Evolutionary conservation across 169 alveolate species (phyloP), one percentile per base, ranked within the genome.

Genomic region (Pseudocohnilembus persalinus): DNA sequence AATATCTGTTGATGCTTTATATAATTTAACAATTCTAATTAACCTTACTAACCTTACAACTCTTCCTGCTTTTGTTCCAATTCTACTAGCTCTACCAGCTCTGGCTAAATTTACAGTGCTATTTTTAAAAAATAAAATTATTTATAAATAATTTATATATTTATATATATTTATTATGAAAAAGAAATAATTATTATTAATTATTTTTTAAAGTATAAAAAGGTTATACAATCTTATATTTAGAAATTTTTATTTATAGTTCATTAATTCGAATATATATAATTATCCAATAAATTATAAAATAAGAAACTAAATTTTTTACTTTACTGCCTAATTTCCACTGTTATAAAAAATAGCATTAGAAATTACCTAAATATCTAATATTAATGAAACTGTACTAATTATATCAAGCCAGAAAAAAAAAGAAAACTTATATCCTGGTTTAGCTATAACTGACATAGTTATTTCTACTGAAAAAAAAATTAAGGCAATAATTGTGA

Each of bases 371-470:
- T 74, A 31, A 31, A 94, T 92, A 86, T 94, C 97, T 4, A 92
- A 87, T 25, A 94, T 30, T 77, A 94, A 72, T 4, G 97, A 94
- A 0, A 92, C 26, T 1, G 96, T 94, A 0, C 96, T 77, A 0
- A 94, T 76, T 20, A 90, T 74, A 77, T 94, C 97, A 20, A 94
- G 89, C 96, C 97, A 94, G 65, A 92, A 94, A 89, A 92, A 94
- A 87, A 94, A 94, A 30, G 93, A 82, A n/a, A 90, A 83, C 27
- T 79, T 64, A 81, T 90, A 94, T 16, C 85, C 92, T 63, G 83
- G 81, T 65, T 75, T 89, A 1, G 33, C 79, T 29, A 88, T 68
- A 16, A 92, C 83, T 28, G 93, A 88, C 73, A 88, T 33, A 27
- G 88, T 79, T 64, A 94, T 89, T 84, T 94, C 94, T 28, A 77